Base-by-base conservation (phyloP, 2,329 filamentous ascomycete genomes). In the Cladophialophora chaetospira region DNA sequence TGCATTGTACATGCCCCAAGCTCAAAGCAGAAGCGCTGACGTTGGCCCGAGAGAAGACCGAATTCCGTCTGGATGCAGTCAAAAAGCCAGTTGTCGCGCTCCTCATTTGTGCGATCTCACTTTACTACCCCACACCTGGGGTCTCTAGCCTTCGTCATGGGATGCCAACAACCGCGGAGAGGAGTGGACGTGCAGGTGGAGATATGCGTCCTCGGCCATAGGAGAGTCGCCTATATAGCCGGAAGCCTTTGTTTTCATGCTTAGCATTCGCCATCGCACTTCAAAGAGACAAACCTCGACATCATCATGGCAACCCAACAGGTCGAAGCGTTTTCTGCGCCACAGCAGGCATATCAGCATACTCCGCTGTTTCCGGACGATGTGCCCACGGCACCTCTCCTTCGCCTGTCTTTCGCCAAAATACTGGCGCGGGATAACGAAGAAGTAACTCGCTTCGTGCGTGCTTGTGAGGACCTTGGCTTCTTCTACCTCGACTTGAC, bases 401-500 rank as follows among this genome's bases (percentile, higher is more conserved):
- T 77, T 21, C 71, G 71, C 17, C 67, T 79, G 5, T 76, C 71
- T 2, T 66, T 77, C 3, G 52, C 55, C 3, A 74, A 73, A 45
- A 69, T 79, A 29, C 61, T 74, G 21, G 64, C 65, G 2, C 64
- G 69, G 35, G 71, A 78, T 36, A 10, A 48, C 3, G 51, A 53
- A 3, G 76, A 77, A 64, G 63, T 67, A 4, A 48, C 67, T 8
- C 68, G 69, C 19, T 69, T 79, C 19, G 72, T 69, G 26, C 54
- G 67, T 29, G 72, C 73, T n/a, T 74, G 71, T n/a, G 69, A 72
- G 36, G 74, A 81, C 2, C 70, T 83, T 0, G 81, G 81, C 1
- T 83, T 84, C 70, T 83, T 83, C 70, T 83, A 83, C 61, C 71
- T 84, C 5, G 78, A 83, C 61, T 67, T 83, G 2, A 68, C 71